Evolutionary conservation across 805 yeast genomes (phyloP).

Genomic region (Candida corydali): DNA sequence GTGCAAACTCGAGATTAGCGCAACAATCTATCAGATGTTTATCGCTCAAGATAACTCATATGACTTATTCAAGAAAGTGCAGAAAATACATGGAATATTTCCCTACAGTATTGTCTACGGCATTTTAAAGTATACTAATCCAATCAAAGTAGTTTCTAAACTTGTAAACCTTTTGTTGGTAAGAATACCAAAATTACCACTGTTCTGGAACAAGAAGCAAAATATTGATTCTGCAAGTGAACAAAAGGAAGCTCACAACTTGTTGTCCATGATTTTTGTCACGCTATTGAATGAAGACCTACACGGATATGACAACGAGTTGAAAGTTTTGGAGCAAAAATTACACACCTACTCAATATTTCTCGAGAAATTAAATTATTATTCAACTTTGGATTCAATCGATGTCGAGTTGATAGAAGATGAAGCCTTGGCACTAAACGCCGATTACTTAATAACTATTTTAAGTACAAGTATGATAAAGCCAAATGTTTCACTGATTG

Average conservation of each 20-base stretch:
- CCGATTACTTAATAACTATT: conserved; percentile 22
- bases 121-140: conserved; percentile 79
- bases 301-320: conserved; percentile 53
- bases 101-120: conserved; percentile 79
- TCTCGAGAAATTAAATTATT: conserved; percentile 9
- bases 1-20: conserved; percentile 78
- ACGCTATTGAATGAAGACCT: conserved; percentile 74
- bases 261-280: conserved; percentile 71
- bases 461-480: conserved; percentile 16
- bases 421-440: conserved; percentile 21
- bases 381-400: neutral
- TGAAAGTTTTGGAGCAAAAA: conserved; percentile 42
- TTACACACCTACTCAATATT: conserved; percentile 21
- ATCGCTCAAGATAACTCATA: conserved; percentile 78
- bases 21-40: conserved; percentile 76
- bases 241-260: conserved; percentile 21
- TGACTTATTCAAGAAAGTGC: conserved; percentile 68
- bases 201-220: conserved; percentile 16
- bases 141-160: conserved; percentile 75
- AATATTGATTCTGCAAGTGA: conserved; percentile 7
- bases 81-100: conserved; percentile 67
- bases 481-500: conserved; percentile 14
- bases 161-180: conserved; percentile 77
- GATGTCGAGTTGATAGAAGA: conserved; percentile 10
- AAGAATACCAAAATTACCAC: conserved; percentile 28